Conservation (phyloP, 116 monocot species). For the Papilionanthe hybrid region DNA sequence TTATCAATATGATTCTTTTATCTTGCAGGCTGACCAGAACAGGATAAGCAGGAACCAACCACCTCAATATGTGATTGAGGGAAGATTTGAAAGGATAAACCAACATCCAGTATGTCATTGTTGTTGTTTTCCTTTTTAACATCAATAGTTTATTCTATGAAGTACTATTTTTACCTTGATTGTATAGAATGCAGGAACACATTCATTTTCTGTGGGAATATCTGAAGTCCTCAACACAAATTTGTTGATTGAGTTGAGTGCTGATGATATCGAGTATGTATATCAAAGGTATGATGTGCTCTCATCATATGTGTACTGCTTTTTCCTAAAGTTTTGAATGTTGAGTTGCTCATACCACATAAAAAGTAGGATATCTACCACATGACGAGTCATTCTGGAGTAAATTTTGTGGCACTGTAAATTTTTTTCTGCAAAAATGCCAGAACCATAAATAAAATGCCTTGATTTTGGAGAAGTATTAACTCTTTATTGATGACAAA, state of each 20-base stretch:
- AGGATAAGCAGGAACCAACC: conserved; percentile 57
- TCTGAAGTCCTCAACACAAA: conserved; percentile 88
- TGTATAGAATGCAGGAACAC: conserved; percentile 83
- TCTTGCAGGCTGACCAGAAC: conserved; percentile 72
- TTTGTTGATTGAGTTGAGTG: conserved; percentile 79
- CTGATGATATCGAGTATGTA: conserved; percentile 95
- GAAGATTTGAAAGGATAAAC: conserved; percentile 92
- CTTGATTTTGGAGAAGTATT: background rate
- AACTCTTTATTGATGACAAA: background rate
- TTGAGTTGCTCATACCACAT: background rate
- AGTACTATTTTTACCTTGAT: background rate
- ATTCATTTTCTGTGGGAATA: conserved; percentile 87
- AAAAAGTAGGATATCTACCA: background rate
- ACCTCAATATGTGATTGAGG: conserved; percentile 72
- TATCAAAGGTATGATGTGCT: conserved; percentile 64
- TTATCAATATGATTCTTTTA: background rate
- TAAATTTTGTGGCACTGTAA: no score
- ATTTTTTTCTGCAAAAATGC: background rate
- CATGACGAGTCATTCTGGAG: no score
- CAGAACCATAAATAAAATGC: background rate
- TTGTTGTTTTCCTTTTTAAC: conserved; percentile 4
- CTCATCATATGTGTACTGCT: background rate
- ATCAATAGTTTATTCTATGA: conserved; percentile 3
- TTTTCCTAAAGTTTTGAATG: background rate
- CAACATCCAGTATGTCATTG: conserved; percentile 74